Percentiles rank a stretch among this genome's conserved stretches.
Evolutionary conservation across 2,329 filamentous ascomycete genomes (phyloP).

Genomic region (Xylaria sp.): DNA sequence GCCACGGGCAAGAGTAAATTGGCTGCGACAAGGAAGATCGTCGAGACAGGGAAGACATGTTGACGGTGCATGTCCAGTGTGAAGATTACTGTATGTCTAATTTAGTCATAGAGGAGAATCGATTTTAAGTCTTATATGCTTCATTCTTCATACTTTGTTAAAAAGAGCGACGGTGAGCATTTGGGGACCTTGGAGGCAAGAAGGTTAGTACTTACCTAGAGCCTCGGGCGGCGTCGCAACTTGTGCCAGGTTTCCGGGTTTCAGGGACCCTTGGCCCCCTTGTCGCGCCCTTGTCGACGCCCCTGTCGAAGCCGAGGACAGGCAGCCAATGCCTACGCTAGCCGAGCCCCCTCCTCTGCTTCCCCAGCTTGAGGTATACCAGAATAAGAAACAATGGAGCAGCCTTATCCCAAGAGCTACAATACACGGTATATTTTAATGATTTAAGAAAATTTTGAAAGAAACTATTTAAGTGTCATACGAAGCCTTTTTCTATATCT

Average conservation of each 20-base stretch:
- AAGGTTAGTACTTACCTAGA: not conserved
- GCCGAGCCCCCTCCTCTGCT: too few relatives aligned
- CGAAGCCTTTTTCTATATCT: too few relatives aligned
- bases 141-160: constrained; percentile 9
- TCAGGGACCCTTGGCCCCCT: constrained; percentile 2
- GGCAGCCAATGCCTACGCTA: not conserved
- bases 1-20: constrained; percentile 80
- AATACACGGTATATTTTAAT: too few relatives aligned
- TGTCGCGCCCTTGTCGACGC: too few relatives aligned
- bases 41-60: constrained; percentile 38
- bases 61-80: constrained; percentile 38
- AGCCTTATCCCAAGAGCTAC: too few relatives aligned
- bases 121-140: not conserved
- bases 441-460: too few relatives aligned
- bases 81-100: not conserved
- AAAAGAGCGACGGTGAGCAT: constrained; percentile 18
- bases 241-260: constrained; percentile 5
- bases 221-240: not conserved
- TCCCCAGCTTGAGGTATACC: too few relatives aligned
- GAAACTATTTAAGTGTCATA: too few relatives aligned
- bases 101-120: constrained; percentile 11
- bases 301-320: not conserved
- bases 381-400: too few relatives aligned
- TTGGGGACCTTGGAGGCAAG: constrained; percentile 1
- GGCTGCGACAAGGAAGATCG: constrained; percentile 63